Evolutionary conservation across 345 rosid genomes (phyloP), one percentile per base, ranked within the genome.

Genomic region (Murraya koenigii): DNA sequence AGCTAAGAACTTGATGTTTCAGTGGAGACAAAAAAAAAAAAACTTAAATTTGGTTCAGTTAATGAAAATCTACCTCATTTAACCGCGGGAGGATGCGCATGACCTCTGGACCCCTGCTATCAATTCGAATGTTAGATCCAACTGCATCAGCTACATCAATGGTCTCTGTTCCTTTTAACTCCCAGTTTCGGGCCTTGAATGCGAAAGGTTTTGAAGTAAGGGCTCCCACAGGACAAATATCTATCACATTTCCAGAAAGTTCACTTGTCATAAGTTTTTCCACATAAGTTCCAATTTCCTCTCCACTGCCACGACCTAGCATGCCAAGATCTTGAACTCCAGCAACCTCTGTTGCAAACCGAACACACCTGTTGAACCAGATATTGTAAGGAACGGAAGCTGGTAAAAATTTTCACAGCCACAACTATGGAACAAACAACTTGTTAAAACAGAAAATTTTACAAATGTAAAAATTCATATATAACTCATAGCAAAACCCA

Each of bases 221-320:
- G 72, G 99, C 98, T 67, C 99, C 98, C 20, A 94, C 99, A 67
- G 99, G 99, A 86, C 99, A 96, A 26, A 96, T 96, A 75, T 96
- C 99, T 38, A 96, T 96, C 11, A 94, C 97, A 73, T 94, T 96
- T 88, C 99, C 99, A 79, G 98, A 94, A 71, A 96, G 98, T 78
- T 96, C 99, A 87, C 99, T 96, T 65, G 97, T 91, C 99, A 96
- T 96, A 79, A 96, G 98, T 81, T 89, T 96, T 80, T 96, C 99
- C 69, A 96, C 99, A 54, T 96, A 96, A 76, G 99, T 96, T 72
- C 99, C 99, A 74, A 96, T 96, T 86, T 96, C 99, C 86, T 96
- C 99, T 83, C 99, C 98, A 77, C 98, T 96, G 56, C 99, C 99
- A 82, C 99, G 99, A 36, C 99, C 99, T 80, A 96, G 82, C 77